Base-by-base conservation (phyloP, 2,329 filamentous ascomycete species). In the Ramularia endophylla region DNA sequence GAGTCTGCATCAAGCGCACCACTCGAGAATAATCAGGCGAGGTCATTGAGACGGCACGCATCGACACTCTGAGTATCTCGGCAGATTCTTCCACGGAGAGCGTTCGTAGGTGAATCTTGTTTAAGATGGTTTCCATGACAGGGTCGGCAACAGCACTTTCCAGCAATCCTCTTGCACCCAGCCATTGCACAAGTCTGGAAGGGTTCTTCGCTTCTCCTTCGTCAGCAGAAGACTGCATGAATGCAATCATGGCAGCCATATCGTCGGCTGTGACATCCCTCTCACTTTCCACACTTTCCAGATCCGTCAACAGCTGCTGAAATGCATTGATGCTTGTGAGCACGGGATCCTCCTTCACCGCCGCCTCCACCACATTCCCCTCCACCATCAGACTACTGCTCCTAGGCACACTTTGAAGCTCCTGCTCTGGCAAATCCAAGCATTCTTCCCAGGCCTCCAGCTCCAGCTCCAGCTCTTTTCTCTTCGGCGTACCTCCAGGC, bases 151-250 rank as follows among this genome's bases (percentile, higher is more conserved):
- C 11, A 6, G 6, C 22, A 6, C 22, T 25, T 25, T 6, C 22
- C 22, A 6, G 6, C 22, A 25, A 25, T 25, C 22, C 11, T 25
- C 6, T 25, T 11, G 22, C 11, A 15, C 25, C 28, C 11, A 58
- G 46, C 54, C 53, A 61, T 29, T 54, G 9, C 15, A 46, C 20
- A 11, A 59, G 28, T 4, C 38, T 35, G 9, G 36, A 32, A 3
- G 48, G 40, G 34, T 59, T 59, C 8, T 43, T 28, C 2, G 57
- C 55, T 28, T 41, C 41, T 2, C 46, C 46, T 31, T 60, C 57
- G 32, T 60, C 44, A 22, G 45, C 43, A 17, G 48, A 32, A 40
- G 48, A 46, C 22, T 52, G 46, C 8, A 60, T 40, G 27, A 60
- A 60, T 4, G 49, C 41, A 8, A 53, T 17, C 1, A 55, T 13